These are phyloP conservation scores for Eutypa lata DNA, from an alignment of 2,329 filamentous ascomycete genomes.

Conservation along the genomic window DNA sequence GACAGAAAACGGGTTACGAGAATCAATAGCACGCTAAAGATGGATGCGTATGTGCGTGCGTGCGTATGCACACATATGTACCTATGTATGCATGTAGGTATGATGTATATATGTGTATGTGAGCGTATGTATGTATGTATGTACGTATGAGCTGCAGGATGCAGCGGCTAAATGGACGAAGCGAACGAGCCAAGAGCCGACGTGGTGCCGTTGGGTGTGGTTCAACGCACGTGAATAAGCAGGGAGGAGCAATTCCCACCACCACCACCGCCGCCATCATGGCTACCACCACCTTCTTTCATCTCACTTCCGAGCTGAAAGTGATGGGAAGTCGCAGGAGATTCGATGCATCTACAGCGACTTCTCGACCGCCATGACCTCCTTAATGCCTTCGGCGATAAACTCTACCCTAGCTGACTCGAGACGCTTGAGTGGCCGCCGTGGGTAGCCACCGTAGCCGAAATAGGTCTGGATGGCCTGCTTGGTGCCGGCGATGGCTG, in stretches of 20 bases:
- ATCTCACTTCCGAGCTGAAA: background rate
- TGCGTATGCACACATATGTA: background rate
- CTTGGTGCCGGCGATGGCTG: slow-evolving; percentile 84
- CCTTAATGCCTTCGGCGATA: slow-evolving; percentile 55
- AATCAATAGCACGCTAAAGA: no score
- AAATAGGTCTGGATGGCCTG: slow-evolving; percentile 75
- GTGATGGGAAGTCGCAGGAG: background rate
- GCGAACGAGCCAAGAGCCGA: background rate
- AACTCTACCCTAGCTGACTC: slow-evolving; percentile 51
- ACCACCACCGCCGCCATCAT: no score
- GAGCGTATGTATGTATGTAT: background rate
- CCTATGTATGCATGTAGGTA: background rate
- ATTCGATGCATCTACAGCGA: slow-evolving; percentile 34
- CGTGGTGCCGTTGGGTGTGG: background rate
- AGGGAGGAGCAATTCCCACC: background rate
- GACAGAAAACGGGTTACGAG: no score
- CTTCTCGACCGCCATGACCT: slow-evolving; percentile 66
- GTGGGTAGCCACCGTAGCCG: slow-evolving; percentile 76
- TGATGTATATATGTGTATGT: background rate
- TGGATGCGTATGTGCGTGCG: background rate
- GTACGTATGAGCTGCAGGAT: background rate
- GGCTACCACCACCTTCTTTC: background rate
- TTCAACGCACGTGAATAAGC: background rate
- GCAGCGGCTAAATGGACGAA: background rate
- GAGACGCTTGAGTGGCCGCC: slow-evolving; percentile 67